Conservation (phyloP, 2,329 filamentous ascomycete species). For the Sporothrix euskadiensis region DNA sequence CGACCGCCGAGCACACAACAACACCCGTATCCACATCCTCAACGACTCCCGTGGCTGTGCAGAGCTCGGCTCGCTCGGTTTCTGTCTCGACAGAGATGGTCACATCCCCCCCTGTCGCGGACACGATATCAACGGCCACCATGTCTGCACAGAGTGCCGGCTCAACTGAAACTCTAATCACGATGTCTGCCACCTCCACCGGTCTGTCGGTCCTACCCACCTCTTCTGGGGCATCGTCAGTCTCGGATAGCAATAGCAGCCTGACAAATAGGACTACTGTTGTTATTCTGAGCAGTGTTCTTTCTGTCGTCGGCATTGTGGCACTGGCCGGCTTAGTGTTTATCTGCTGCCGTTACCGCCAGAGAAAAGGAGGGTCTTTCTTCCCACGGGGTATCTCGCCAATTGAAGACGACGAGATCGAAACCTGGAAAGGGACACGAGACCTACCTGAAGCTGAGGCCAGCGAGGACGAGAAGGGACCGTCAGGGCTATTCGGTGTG, state of each 20-base stretch:
- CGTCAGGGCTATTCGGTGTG: neutral
- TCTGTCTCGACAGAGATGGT: neutral
- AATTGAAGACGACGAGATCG: constrained; percentile 66
- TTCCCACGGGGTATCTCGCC: constrained; percentile 59
- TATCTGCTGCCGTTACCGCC: constrained; percentile 45
- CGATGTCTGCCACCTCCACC: neutral
- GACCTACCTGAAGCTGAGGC: neutral
- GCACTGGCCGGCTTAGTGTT: constrained; percentile 43
- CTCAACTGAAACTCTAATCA: neutral
- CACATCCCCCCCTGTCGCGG: neutral
- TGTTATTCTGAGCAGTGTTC: constrained; percentile 53
- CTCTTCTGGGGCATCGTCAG: neutral
- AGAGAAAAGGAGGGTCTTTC: constrained; percentile 44
- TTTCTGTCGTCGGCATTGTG: constrained; percentile 49
- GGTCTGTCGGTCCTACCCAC: neutral
- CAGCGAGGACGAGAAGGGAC: constrained; percentile 10
- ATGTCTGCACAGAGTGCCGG: neutral
- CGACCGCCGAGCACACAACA: neutral
- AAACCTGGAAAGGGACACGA: constrained; percentile 58
- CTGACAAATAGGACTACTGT: constrained; percentile 45
- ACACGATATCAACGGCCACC: neutral
- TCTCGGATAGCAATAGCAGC: constrained; percentile 20
- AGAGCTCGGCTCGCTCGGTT: neutral
- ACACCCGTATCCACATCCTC: neutral
- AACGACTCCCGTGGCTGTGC: neutral